Conservation (phyloP, 2,329 filamentous ascomycete species). For the Cryphonectria naterciae region DNA sequence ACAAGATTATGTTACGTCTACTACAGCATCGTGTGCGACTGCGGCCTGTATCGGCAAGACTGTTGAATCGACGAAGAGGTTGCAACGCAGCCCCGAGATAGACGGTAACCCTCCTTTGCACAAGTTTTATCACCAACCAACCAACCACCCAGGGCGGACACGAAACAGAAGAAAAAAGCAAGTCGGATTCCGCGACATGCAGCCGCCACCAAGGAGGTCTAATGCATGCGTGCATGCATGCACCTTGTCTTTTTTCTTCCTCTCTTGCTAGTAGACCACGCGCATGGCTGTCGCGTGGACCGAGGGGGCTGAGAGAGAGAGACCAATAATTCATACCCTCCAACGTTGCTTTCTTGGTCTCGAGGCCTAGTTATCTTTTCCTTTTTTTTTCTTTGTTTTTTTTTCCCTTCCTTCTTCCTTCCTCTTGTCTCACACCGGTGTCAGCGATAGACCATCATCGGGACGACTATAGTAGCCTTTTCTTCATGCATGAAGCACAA, state of each 20-base stretch:
- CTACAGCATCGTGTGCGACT: neutral
- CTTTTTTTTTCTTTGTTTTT: neutral
- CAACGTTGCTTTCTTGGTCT: neutral
- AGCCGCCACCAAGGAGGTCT: neutral
- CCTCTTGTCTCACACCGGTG: neutral
- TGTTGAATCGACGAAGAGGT: neutral
- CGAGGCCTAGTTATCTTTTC: neutral
- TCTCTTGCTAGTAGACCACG: neutral
- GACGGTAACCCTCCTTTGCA: neutral
- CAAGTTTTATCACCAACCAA: neutral
- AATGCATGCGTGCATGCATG: neutral
- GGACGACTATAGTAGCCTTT: neutral
- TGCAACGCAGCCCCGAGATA: neutral
- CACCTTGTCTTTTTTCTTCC: neutral
- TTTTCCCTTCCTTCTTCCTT: too few relatives aligned
- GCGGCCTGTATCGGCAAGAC: neutral
- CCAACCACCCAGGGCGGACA: neutral
- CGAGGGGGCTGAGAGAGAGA: neutral
- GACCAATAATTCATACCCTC: neutral
- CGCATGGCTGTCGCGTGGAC: neutral
- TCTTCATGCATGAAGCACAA: neutral
- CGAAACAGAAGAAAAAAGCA: neutral
- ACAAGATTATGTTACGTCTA: neutral
- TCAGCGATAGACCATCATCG: neutral
- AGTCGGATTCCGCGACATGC: neutral